A percentile compares a stretch with the other conserved stretches of the same genome.
Conservation (phyloP, 495 filamentous ascomycete species). For the Penicillium silybi region DNA sequence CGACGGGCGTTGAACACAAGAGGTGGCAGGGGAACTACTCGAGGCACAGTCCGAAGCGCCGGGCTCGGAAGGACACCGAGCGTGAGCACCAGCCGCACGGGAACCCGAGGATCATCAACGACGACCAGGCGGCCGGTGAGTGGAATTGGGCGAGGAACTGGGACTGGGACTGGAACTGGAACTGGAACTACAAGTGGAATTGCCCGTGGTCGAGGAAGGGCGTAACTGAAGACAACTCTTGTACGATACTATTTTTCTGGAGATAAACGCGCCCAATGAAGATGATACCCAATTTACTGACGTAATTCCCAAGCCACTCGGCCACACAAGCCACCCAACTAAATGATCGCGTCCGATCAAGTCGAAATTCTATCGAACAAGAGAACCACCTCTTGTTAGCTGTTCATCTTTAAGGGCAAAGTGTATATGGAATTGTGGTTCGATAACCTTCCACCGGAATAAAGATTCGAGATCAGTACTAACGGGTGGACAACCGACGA, state of each 20-base stretch:
- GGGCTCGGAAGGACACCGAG: conserved; percentile 47
- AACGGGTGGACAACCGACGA: no score
- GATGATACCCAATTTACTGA: conserved; percentile 30
- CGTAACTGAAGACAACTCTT: conserved; percentile 10
- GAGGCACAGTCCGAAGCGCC: conserved; percentile 42
- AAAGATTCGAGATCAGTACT: no score
- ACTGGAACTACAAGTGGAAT: conserved; percentile 31
- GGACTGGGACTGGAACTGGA: conserved; percentile 28
- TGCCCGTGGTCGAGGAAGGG: conserved; percentile 37
- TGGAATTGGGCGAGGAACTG: conserved; percentile 47
- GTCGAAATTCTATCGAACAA: no score
- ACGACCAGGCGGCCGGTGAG: conserved; percentile 46
- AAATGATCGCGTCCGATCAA: no score
- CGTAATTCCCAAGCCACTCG: no score
- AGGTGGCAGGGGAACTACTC: conserved; percentile 41
- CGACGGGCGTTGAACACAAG: conserved; percentile 46
- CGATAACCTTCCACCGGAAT: no score
- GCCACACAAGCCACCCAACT: no score
- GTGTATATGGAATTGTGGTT: no score
- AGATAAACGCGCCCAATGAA: conserved; percentile 14
- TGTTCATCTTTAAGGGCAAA: no score
- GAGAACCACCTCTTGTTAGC: no score
- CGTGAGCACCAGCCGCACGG: conserved; percentile 31
- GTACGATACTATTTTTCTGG: conserved; percentile 12
- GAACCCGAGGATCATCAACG: conserved; percentile 28